These are phyloP conservation scores for Dichotomopilus funicola DNA, from an alignment of 2,329 filamentous ascomycete genomes.

Conservation along the genomic window DNA sequence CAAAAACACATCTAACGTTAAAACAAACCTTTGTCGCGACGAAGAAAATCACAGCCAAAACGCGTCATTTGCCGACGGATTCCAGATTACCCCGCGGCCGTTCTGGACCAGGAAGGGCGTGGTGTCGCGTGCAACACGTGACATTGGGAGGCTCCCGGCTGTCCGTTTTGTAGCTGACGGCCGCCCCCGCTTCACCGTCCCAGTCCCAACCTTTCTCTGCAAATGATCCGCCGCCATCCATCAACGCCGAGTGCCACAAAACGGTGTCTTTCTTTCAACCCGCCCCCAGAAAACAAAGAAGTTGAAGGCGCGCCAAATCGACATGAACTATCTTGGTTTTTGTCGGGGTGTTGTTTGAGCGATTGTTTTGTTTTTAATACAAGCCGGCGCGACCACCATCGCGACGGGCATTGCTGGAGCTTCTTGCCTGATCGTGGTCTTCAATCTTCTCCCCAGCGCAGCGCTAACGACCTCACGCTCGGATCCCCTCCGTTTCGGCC, in stretches of 20 bases:
- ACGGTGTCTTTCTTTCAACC: slow-evolving; percentile 16
- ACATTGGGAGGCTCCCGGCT: background rate
- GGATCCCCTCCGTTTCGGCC: slow-evolving; percentile 12
- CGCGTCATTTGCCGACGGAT: background rate
- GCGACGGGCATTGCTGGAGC: background rate
- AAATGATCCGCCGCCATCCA: slow-evolving; percentile 7
- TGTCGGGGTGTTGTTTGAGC: background rate
- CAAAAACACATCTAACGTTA: no score
- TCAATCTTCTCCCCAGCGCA: background rate
- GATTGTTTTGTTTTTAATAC: background rate
- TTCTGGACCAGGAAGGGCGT: no score
- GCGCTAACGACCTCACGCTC: background rate
- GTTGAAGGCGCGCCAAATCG: background rate
- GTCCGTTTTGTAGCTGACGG: slow-evolving; percentile 13
- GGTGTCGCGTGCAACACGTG: slow-evolving; percentile 6
- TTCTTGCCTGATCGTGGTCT: background rate
- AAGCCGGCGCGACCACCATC: background rate
- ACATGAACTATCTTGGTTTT: slow-evolving; percentile 3
- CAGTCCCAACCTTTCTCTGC: slow-evolving; percentile 8
- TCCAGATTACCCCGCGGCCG: no score
- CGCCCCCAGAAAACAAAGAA: background rate
- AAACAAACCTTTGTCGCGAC: no score
- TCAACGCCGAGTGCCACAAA: slow-evolving; percentile 18
- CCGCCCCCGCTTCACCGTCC: slow-evolving; percentile 16
- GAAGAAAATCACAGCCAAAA: background rate